Evolutionary conservation across 805 yeast species (phyloP).

Genomic region (Schizosaccharomyces lindneri): DNA sequence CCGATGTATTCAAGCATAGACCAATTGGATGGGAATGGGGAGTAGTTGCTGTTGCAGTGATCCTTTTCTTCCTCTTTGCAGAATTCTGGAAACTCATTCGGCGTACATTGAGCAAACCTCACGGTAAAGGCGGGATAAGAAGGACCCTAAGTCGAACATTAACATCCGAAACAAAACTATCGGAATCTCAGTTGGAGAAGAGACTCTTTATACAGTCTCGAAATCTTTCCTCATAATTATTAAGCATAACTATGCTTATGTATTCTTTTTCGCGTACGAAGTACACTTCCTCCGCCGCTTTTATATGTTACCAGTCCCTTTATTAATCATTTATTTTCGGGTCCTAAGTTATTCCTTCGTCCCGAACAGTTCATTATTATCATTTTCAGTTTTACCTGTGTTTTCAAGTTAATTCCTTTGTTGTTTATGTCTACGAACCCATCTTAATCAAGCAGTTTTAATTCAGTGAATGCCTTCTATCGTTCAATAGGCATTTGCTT

Average conservation of each 20-base stretch:
- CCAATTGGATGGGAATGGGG: conserved; percentile 68
- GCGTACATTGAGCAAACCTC: neutral
- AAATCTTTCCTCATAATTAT: neutral
- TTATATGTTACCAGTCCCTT: too few species aligned
- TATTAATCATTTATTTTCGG: too few species aligned
- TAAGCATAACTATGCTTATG: too few species aligned
- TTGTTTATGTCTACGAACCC: neutral
- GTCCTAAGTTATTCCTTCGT: too few species aligned
- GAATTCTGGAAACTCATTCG: conserved; percentile 34
- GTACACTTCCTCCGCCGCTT: too few species aligned
- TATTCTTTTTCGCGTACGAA: too few species aligned
- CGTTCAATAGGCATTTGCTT: neutral
- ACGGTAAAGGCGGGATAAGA: neutral
- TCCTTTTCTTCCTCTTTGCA: conserved; percentile 32
- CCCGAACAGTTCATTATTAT: too few species aligned
- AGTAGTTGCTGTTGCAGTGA: conserved; percentile 30
- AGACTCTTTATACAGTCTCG: neutral
- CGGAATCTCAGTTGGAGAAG: neutral
- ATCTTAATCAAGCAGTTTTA: neutral
- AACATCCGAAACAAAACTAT: neutral
- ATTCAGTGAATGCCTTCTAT: neutral
- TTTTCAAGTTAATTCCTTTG: neutral
- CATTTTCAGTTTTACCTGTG: too few species aligned
- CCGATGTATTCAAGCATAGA: conserved; percentile 45
- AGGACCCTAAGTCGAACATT: neutral